Evolutionary conservation across 2,329 filamentous ascomycete genomes (phyloP), one percentile per base, ranked within the genome.

Genomic region (Colletotrichum acutatum): DNA sequence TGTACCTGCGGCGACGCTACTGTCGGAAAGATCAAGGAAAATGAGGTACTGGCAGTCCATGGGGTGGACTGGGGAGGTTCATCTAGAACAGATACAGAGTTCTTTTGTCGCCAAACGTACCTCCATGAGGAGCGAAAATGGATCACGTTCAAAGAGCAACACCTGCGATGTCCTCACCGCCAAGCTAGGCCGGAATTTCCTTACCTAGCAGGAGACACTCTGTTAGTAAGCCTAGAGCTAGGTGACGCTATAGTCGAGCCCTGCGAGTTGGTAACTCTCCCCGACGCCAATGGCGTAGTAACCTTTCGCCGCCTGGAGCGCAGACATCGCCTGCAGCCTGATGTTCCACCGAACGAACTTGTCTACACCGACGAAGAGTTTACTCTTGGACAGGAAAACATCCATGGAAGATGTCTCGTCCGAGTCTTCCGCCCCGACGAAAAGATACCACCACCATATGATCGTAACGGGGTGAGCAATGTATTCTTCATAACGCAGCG

Each of bases 31-130:
- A 84, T 94, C 3, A 76, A 84, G 0, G 85, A 87, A 1, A 80
- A 86, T 0, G 87, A 94, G 42, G 84, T 95, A 0, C 77, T 90
- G 0, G 86, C 85, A 0, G 88, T 88, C 1, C 88, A 93, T 53
- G 75, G 85, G 0, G 86, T 95, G 0, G 85, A 89, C 74, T 91
- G 90, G 81, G 89, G 90, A 7, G 86, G 86, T 0, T 80, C 81
- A 1, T 87, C 90, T 0, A 78, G 83, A 0, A 85, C 84, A 0
- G 77, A 77, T 0, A 82, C 83, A 2, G 88, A 90, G 7, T 89
- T 92, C 58, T 94, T 96, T 73, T 87, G 95, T 2, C 88, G 94
- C 0, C 92, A 94, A 75, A 92, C 90, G 0, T 96, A 94, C 75
- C 78, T 90, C 1, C 86, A 87, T 1, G 82, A 86, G 1, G 86